A percentile compares a stretch with the other conserved stretches of the same genome.
phyloP scores from a whole-genome alignment of 768 basidiomycete genomes.

The Terana coerulea region DNA sequence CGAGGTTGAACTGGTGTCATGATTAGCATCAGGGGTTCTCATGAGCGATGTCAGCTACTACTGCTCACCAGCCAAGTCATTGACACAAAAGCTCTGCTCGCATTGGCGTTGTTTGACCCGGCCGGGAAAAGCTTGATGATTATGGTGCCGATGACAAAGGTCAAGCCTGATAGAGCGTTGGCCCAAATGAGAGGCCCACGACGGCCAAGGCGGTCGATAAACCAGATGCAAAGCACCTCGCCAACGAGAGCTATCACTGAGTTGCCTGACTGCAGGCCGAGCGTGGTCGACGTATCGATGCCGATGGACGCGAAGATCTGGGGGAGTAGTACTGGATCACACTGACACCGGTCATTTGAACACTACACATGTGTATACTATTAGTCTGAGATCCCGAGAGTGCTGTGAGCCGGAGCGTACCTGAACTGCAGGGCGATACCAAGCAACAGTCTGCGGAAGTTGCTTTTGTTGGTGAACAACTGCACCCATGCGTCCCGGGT shows the following conservation, averaged over 20 bases:
- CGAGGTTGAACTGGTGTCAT: conserved; percentile 24
- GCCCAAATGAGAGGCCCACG: conserved; percentile 21
- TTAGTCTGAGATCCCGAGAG: conserved; percentile 23
- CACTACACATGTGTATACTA: conserved; percentile 40
- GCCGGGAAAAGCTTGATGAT: conserved; percentile 22
- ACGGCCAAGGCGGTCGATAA: conserved; percentile 22
- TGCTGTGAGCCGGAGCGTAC: conserved; percentile 12
- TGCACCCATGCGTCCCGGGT: conserved; percentile 32
- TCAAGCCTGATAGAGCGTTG: conserved; percentile 20
- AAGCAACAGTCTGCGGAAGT: conserved; percentile 43
- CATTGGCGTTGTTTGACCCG: conserved; percentile 17
- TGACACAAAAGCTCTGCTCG: conserved; percentile 22
- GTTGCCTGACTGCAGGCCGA: conserved; percentile 53
- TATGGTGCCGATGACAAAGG: conserved; percentile 24
- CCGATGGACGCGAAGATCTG: conserved; percentile 18
- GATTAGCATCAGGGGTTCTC: not conserved
- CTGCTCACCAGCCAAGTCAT: conserved; percentile 24
- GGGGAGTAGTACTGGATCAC: conserved; percentile 35
- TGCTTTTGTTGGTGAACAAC: conserved; percentile 38
- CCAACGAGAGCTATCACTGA: conserved; percentile 51
- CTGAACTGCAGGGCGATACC: conserved; percentile 30
- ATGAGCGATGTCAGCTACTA: no score
- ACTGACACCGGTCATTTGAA: conserved; percentile 58
- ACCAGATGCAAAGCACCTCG: conserved; percentile 32
- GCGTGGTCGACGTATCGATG: conserved; percentile 30